phyloP scores from a whole-genome alignment of 2,329 filamentous ascomycete genomes.

The Thielaviopsis euricoi region DNA sequence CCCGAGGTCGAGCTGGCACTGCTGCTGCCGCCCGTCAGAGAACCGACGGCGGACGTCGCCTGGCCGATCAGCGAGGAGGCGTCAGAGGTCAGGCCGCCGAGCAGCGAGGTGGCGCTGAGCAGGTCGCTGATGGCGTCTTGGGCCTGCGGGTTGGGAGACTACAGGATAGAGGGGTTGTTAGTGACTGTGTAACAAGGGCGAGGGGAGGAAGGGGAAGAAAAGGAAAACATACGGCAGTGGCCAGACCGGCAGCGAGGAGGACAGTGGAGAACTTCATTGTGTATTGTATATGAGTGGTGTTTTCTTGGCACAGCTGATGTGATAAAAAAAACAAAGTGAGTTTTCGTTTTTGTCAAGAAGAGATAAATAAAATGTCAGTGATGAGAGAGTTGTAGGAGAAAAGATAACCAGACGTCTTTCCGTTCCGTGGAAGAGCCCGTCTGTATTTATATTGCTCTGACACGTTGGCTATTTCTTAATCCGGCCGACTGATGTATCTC shows the following conservation, averaged over 20 bases:
- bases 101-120: not conserved
- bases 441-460: too few species aligned
- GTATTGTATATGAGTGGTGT: constrained; percentile 11
- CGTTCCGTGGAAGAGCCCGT: too few species aligned
- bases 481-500: too few species aligned
- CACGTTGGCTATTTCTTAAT: too few species aligned
- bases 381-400: too few species aligned
- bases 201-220: not conserved
- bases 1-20: constrained; percentile 11
- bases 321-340: not conserved
- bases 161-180: not conserved
- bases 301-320: not conserved
- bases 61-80: constrained; percentile 8
- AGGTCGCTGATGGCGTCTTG: not conserved
- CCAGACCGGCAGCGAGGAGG: constrained; percentile 18
- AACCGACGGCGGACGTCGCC: constrained; percentile 5
- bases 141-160: not conserved
- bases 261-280: constrained; percentile 23
- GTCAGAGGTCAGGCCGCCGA: constrained; percentile 9
- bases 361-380: too few species aligned
- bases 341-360: too few species aligned
- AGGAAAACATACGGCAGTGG: constrained; percentile 17
- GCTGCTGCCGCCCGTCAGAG: constrained; percentile 9
- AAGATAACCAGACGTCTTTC: too few species aligned
- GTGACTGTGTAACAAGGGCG: not conserved